These are phyloP conservation scores for Dothistroma pini DNA, from an alignment of 2,329 filamentous ascomycete genomes.

Conservation along the genomic window DNA sequence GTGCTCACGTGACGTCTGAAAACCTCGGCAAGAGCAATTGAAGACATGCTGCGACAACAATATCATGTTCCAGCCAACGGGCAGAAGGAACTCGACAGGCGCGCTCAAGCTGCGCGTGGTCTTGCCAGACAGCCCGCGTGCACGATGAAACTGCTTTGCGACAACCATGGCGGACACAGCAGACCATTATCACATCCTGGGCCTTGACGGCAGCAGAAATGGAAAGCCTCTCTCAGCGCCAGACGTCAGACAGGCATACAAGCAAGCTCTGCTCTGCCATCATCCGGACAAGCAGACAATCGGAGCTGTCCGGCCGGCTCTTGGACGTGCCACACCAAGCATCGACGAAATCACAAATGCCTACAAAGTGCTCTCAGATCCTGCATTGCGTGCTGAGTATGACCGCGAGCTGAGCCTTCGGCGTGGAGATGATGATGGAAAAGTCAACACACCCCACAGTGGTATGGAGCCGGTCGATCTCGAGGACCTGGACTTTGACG, in stretches of 20 bases:
- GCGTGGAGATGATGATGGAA: not conserved
- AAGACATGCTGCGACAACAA: too few relatives aligned
- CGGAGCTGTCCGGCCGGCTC: too few relatives aligned
- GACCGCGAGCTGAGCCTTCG: conserved; percentile 40
- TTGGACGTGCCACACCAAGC: conserved; percentile 28
- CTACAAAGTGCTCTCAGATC: conserved; percentile 52
- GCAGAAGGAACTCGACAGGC: too few relatives aligned
- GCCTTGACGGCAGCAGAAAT: conserved; percentile 21
- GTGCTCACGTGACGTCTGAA: not conserved
- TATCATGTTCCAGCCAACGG: not conserved
- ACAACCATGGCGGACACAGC: not conserved
- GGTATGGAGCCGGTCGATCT: conserved; percentile 58
- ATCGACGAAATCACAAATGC: conserved; percentile 59
- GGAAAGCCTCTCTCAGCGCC: conserved; percentile 22
- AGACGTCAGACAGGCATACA: conserved; percentile 54
- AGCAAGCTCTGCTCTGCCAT: conserved; percentile 52
- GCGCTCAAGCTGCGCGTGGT: too few relatives aligned
- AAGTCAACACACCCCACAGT: conserved; percentile 29
- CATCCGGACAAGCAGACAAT: conserved; percentile 54
- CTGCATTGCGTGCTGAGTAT: conserved; percentile 46
- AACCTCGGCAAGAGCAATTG: not conserved
- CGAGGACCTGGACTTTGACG: conserved; percentile 50
- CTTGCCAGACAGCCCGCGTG: not conserved
- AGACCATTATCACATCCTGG: conserved; percentile 32
- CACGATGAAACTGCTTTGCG: not conserved